Evolutionary conservation across 441 rosid genomes (phyloP).

Genomic region (Heliophila coronopifolia): DNA sequence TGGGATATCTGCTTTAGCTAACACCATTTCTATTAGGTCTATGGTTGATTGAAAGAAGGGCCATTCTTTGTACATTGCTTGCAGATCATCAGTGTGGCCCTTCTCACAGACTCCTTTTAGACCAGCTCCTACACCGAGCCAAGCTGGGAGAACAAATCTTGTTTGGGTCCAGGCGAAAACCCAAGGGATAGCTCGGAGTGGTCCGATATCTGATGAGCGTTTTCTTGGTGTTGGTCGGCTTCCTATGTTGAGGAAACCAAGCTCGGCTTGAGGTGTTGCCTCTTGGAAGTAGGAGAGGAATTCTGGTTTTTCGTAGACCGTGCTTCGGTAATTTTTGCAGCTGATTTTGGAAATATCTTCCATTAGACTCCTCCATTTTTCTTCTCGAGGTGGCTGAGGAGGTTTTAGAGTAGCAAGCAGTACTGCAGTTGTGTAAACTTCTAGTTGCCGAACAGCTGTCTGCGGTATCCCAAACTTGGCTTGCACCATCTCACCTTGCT

Average conservation of each 20-base stretch:
- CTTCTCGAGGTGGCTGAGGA: constrained; percentile 76
- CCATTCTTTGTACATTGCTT: constrained; percentile 88
- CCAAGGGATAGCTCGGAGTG: constrained; percentile 94
- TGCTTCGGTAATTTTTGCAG: constrained; percentile 69
- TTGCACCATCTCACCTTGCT: constrained; percentile 99
- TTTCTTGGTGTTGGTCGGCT: constrained; percentile 84
- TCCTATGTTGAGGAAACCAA: constrained; percentile 89
- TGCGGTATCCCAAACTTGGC: constrained; percentile 92
- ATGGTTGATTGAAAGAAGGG: constrained; percentile 88
- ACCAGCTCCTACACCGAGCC: constrained; percentile 97
- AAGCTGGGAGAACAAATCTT: constrained; percentile 94
- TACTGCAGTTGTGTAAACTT: constrained; percentile 91
- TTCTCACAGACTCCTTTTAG: constrained; percentile 68
- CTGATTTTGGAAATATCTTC: constrained; percentile 84
- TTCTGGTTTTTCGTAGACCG: constrained; percentile 79
- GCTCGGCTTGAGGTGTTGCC: constrained; percentile 97
- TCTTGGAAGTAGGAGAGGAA: constrained; percentile 84
- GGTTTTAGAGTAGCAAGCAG: constrained; percentile 80
- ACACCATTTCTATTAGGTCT: constrained; percentile 89
- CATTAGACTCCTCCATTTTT: constrained; percentile 87
- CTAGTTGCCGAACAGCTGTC: constrained; percentile 86
- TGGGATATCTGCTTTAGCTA: constrained; percentile 83
- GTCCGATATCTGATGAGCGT: constrained; percentile 76
- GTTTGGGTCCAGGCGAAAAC: constrained; percentile 94
- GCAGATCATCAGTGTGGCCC: constrained; percentile 67